phyloP scores from a whole-genome alignment of 352 stramenopile species.

The Globisporangium emineosum region DNA sequence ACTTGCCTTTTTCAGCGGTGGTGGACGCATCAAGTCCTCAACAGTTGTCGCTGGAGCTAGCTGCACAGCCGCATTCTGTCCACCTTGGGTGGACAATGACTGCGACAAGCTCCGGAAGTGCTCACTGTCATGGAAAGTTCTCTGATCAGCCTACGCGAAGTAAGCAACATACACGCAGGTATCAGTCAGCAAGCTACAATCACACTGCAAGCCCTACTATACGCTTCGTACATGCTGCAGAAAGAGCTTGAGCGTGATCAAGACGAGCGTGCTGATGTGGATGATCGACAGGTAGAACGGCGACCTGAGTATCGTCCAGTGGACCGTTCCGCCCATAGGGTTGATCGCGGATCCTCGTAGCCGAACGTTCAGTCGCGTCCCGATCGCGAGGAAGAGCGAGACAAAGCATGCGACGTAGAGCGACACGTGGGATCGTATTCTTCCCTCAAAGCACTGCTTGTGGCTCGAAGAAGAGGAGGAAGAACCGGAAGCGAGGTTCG shows the following conservation, averaged over 20 bases:
- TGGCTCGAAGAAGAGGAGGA: constrained; percentile 27
- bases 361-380: constrained; percentile 66
- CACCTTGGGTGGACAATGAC: not conserved
- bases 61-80: not conserved
- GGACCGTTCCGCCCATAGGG: constrained; percentile 65
- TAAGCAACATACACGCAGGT: not conserved
- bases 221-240: constrained; percentile 53
- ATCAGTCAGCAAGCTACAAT: not conserved
- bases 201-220: not conserved
- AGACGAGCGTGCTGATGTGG: constrained; percentile 57
- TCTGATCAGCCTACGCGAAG: constrained; percentile 34
- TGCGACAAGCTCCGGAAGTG: constrained; percentile 3
- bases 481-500: constrained; percentile 8
- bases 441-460: constrained; percentile 40
- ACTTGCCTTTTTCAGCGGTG: constrained; percentile 27
- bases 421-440: constrained; percentile 49
- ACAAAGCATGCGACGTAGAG: constrained; percentile 48
- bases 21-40: constrained; percentile 39
- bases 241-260: constrained; percentile 73
- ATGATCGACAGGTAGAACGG: constrained; percentile 60
- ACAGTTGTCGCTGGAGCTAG: constrained; percentile 14
- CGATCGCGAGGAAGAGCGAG: constrained; percentile 51
- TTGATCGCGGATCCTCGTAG: constrained; percentile 74
- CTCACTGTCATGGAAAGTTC: not conserved
- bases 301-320: constrained; percentile 66